Evolutionary conservation across 768 basidiomycete species (phyloP), one percentile per base, ranked within the genome.

Genomic region (Hysterangium stoloniferum): DNA sequence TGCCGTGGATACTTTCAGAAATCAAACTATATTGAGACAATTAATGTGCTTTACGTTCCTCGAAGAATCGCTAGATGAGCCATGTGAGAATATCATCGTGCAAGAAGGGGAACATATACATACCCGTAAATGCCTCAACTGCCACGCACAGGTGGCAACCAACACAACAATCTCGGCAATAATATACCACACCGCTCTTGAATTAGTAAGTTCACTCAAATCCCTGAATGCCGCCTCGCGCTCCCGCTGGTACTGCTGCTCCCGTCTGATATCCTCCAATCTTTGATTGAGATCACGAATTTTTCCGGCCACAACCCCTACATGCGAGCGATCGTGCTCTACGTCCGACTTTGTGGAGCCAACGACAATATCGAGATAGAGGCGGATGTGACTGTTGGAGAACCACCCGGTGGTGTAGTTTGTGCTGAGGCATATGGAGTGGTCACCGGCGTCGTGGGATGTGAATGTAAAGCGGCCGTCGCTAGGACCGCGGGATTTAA

Each of bases 181-280:
- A 60, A 84, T 92, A 67, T 96, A 98, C 90, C 91, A 98, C 38
- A 98, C 87, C 1, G 96, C 93, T 53, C 83, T 72, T n/a, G 84
- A 70, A 68, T 99, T 99, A 33, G 91, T 95, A 13, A 68, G 65
- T 67, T 99, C 96, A 58, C 89, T 93, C 55, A 97, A 66, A 67
- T 92, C 71, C 33, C 96, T 72, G 63, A 86, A 99, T 58, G 88
- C 84, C 9, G 87, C 74, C 68, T 99, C 96, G 57, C 96, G 74
- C 69, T 99, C 95, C 36, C 96, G 77, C 71, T 98, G 95, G 63
- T 97, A 99, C 67, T 94, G 89, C 69, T 99, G 96, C 68, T 98
- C 96, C 22, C 92, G 74, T 40, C 91, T 76, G 49, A 98, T 86
- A 59, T 95, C 92, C 65, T 88, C 89, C 43, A 99, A 73, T 66